Conservation (phyloP, 2,329 filamentous ascomycete species). For the Plenodomus lindquistii region DNA sequence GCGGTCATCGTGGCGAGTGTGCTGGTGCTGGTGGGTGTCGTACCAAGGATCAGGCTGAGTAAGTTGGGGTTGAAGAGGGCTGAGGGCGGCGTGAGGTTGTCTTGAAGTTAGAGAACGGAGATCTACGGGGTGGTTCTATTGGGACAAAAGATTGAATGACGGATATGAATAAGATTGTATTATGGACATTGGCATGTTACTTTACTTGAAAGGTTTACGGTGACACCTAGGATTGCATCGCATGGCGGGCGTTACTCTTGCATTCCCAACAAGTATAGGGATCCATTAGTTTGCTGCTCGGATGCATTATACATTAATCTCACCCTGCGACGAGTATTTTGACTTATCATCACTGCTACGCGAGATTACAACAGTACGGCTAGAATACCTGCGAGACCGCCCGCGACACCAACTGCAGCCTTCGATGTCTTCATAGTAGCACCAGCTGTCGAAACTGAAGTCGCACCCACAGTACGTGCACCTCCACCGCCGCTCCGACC, state of each 20-base stretch:
- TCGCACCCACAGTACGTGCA: not conserved
- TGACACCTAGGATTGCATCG: not conserved
- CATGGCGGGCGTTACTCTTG: not conserved
- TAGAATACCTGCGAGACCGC: slow-evolving; percentile 4
- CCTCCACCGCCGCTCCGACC: not conserved
- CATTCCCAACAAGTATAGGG: not conserved
- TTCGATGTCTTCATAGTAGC: slow-evolving; percentile 2
- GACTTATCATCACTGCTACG: not conserved
- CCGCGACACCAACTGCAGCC: slow-evolving; percentile 1
- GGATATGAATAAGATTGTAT: not conserved
- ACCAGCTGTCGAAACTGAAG: slow-evolving; percentile 1
- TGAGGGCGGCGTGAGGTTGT: slow-evolving; percentile 15
- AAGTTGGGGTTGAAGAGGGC: slow-evolving; percentile 68
- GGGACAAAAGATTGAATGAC: not conserved
- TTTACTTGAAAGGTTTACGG: not conserved
- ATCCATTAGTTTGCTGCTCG: not conserved
- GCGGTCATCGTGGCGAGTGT: slow-evolving; percentile 67
- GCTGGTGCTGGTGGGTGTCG: slow-evolving; percentile 71
- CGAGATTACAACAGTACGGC: slow-evolving; percentile 6
- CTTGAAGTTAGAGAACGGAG: not conserved
- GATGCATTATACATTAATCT: not conserved
- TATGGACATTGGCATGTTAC: no score
- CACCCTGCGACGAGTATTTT: not conserved
- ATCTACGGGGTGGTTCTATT: not conserved
- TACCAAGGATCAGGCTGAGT: slow-evolving; percentile 77